Conservation (phyloP, 78 protist genomes). For the Dictyostelium capitatum region DNA sequence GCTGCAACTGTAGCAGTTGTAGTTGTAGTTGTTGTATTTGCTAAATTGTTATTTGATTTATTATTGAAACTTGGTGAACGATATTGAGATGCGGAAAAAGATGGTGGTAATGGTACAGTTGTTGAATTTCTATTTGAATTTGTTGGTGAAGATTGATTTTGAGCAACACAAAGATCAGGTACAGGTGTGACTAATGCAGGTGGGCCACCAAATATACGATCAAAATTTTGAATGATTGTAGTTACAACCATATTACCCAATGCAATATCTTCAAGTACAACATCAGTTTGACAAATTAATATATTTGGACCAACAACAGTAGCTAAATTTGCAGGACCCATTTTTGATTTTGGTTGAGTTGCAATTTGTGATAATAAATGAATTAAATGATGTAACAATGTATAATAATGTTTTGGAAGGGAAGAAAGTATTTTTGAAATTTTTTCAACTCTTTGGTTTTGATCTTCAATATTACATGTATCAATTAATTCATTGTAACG, state of each 20-base stretch:
- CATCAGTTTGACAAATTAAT: conserved; percentile 57
- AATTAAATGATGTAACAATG: conserved; percentile 45
- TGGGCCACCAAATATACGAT: conserved; percentile 65
- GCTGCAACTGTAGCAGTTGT: background rate
- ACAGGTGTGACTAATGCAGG: background rate
- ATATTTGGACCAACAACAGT: conserved; percentile 80
- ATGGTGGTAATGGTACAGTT: background rate
- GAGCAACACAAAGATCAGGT: background rate
- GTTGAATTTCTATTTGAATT: background rate
- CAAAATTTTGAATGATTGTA: conserved; percentile 76
- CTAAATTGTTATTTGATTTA: background rate
- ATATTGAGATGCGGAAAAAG: background rate
- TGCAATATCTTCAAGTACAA: conserved; percentile 76
- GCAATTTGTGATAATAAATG: conserved; percentile 48
- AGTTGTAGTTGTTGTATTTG: background rate
- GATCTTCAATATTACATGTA: conserved; percentile 60
- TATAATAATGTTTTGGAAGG: conserved; percentile 67
- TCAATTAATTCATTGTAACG: conserved; percentile 74
- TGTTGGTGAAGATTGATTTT: background rate
- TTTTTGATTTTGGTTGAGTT: conserved; percentile 34
- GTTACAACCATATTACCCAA: conserved; percentile 74
- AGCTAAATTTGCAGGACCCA: conserved; percentile 80
- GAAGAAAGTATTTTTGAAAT: conserved; percentile 12
- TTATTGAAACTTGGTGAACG: background rate
- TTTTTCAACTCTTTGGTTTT: conserved; percentile 41